phyloP scores from a whole-genome alignment of 169 alveolate species.

The Miamiensis avidus region DNA sequence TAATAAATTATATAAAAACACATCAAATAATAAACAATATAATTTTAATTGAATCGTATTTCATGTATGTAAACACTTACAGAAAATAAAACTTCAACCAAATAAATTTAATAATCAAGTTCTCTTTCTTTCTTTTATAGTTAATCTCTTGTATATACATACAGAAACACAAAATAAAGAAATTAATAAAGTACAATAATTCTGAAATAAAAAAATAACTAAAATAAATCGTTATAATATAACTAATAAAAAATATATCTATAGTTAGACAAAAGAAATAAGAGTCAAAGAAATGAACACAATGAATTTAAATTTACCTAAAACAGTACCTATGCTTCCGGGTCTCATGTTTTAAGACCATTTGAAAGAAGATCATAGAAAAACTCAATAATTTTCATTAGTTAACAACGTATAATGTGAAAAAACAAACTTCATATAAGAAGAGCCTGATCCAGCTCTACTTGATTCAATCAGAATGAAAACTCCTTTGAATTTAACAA shows the following conservation, averaged over 20 bases:
- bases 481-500: conserved; percentile 55
- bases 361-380: conserved; percentile 65
- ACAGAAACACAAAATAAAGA: not conserved
- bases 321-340: conserved; percentile 75
- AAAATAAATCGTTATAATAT: not conserved
- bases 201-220: too few species aligned
- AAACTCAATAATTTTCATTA: conserved; percentile 69
- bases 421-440: conserved; percentile 65
- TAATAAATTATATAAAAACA: too few species aligned
- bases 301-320: conserved; percentile 38
- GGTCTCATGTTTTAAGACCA: conserved; percentile 76
- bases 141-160: too few species aligned
- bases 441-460: conserved; percentile 57
- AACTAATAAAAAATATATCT: too few species aligned
- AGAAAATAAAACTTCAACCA: too few species aligned
- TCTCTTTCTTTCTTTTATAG: too few species aligned
- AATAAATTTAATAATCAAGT: too few species aligned
- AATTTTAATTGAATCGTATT: too few species aligned
- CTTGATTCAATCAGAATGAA: conserved; percentile 55
- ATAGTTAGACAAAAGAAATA: conserved; percentile 5
- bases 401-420: conserved; percentile 65
- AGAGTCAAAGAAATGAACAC: conserved; percentile 15
- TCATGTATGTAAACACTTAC: too few species aligned
- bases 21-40: too few species aligned
- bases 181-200: too few species aligned